Evolutionary conservation across 768 basidiomycete genomes (phyloP).

Genomic region (Trametes elegans): DNA sequence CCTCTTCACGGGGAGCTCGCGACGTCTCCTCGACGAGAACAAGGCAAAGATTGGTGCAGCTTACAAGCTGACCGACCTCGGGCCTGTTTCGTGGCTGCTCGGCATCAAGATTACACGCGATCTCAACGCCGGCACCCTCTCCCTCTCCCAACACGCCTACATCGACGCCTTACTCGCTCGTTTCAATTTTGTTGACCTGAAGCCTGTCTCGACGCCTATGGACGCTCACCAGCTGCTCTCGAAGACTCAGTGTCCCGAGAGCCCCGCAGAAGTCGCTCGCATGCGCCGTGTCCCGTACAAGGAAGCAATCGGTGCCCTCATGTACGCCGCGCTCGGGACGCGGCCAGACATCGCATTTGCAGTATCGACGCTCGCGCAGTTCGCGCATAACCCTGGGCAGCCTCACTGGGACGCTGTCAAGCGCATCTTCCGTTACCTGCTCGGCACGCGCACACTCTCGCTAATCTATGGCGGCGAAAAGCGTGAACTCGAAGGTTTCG

Average conservation of each 20-base stretch:
- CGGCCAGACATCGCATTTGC: constrained; percentile 32
- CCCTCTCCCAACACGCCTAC: constrained; percentile 31
- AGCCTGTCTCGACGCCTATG: constrained; percentile 32
- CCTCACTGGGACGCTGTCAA: no score
- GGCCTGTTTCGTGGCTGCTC: constrained; percentile 15
- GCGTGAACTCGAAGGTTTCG: no score
- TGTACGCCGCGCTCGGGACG: constrained; percentile 30
- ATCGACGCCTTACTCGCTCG: constrained; percentile 30
- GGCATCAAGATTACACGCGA: constrained; percentile 25
- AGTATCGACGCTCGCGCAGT: constrained; percentile 22
- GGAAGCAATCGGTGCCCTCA: constrained; percentile 27
- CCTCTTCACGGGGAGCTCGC: neutral
- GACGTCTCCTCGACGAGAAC: neutral
- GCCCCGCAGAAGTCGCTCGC: neutral
- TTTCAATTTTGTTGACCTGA: constrained; percentile 29
- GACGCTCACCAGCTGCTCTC: no score
- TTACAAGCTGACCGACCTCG: neutral
- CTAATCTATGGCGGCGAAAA: no score
- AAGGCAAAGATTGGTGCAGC: neutral
- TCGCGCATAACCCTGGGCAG: no score
- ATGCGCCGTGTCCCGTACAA: constrained; percentile 8
- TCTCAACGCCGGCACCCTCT: constrained; percentile 16
- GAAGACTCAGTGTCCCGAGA: no score
- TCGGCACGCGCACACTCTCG: no score
- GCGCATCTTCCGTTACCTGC: no score